Evolutionary conservation across 129 eudicot genomes (phyloP).

Genomic region (carrot (Daucus carota)): DH1_v3.0 NC_030381.2:55669001-55669500

Average conservation of each 20-base stretch:
- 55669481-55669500: constrained; percentile 50
- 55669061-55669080: not conserved
- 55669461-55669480: constrained; percentile 50
- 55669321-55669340: constrained; percentile 72
- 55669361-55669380: constrained; percentile 54
- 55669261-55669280: constrained; percentile 39
- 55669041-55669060: not conserved
- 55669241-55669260: not conserved
- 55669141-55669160: constrained; percentile 56
- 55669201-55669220: not conserved
- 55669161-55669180: constrained; percentile 74
- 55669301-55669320: constrained; percentile 72
- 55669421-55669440: not conserved
- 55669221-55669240: not conserved
- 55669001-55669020: not conserved
- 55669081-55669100: not conserved
- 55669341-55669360: constrained; percentile 43
- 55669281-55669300: constrained; percentile 44
- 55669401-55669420: too few relatives aligned
- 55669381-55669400: constrained; percentile 1
- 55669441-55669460: constrained; percentile 19
- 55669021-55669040: not conserved
- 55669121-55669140: constrained; percentile 59
- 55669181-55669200: constrained; percentile 40
- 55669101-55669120: constrained; percentile 9